These are phyloP conservation scores for Calycina herbarum DNA, from an alignment of 2,329 filamentous ascomycete genomes.

Conservation along the genomic window DNA sequence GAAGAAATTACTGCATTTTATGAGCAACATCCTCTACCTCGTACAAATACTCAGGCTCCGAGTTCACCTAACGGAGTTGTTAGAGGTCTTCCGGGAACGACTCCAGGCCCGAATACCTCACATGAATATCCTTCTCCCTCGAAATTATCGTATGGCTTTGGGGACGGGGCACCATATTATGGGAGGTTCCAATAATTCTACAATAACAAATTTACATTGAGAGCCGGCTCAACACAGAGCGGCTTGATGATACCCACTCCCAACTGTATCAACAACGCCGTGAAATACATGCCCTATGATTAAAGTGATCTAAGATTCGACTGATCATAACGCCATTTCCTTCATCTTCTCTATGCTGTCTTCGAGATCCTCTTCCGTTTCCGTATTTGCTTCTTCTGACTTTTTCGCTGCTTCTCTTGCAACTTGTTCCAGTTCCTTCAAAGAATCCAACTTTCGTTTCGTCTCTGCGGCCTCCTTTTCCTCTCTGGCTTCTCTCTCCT, in stretches of 20 bases:
- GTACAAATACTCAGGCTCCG: no score
- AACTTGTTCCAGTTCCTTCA: conserved; percentile 29
- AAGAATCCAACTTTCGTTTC: conserved; percentile 31
- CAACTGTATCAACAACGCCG: conserved; percentile 19
- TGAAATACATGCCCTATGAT: conserved; percentile 3
- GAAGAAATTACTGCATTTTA: no score
- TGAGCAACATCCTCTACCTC: no score
- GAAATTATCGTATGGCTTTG: conserved; percentile 1
- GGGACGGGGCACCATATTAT: conserved; percentile 14
- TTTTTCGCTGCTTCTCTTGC: conserved; percentile 24
- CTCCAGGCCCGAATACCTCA: not conserved
- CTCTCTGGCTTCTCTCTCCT: conserved; percentile 33
- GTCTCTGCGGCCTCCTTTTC: conserved; percentile 35
- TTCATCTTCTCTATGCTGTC: conserved; percentile 26
- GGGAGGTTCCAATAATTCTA: conserved; percentile 23
- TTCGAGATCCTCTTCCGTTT: conserved; percentile 21
- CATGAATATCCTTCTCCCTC: not conserved
- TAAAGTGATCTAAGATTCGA: not conserved
- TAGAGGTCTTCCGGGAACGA: not conserved
- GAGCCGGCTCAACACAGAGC: conserved; percentile 22
- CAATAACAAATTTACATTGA: conserved; percentile 24
- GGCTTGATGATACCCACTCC: conserved; percentile 12
- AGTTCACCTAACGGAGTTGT: not conserved
- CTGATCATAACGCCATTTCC: conserved; percentile 16
- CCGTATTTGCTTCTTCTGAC: conserved; percentile 12